Percentiles rank a stretch among this genome's conserved stretches.
Evolutionary conservation across 371 early-diverging fungal genomes (phyloP).

Genomic region (Mortierella sp.): DNA sequence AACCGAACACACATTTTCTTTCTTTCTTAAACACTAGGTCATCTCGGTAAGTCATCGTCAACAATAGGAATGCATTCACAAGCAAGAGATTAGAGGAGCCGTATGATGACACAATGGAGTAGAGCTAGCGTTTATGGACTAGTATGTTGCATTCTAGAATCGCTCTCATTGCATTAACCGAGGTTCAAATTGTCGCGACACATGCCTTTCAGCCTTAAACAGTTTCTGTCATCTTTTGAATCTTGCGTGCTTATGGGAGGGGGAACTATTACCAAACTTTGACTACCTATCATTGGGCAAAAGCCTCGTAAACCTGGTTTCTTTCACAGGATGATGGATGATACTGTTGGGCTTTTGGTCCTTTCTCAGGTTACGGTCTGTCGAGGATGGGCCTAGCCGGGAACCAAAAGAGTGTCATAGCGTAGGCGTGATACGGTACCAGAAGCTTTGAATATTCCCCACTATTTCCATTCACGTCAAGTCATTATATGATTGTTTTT

Average conservation of each 20-base stretch:
- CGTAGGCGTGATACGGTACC: conserved; percentile 3
- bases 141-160: conserved; percentile 1
- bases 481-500: background rate
- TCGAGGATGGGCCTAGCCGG: background rate
- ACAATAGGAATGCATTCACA: background rate
- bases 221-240: background rate
- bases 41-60: background rate
- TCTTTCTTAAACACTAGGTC: background rate
- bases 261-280: background rate
- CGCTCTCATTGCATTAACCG: background rate
- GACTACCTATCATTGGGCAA: conserved; percentile 8
- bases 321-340: background rate
- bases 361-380: background rate
- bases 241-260: background rate
- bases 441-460: background rate
- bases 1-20: background rate
- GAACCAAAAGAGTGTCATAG: background rate
- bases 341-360: conserved; percentile 10
- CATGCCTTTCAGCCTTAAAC: background rate
- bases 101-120: conserved; percentile 38
- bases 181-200: background rate
- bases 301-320: background rate
- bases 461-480: background rate
- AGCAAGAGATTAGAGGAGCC: background rate
- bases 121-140: conserved; percentile 25